Base-by-base conservation (phyloP, 352 stramenopile genomes). In the Saprolegnia parasitica region DNA sequence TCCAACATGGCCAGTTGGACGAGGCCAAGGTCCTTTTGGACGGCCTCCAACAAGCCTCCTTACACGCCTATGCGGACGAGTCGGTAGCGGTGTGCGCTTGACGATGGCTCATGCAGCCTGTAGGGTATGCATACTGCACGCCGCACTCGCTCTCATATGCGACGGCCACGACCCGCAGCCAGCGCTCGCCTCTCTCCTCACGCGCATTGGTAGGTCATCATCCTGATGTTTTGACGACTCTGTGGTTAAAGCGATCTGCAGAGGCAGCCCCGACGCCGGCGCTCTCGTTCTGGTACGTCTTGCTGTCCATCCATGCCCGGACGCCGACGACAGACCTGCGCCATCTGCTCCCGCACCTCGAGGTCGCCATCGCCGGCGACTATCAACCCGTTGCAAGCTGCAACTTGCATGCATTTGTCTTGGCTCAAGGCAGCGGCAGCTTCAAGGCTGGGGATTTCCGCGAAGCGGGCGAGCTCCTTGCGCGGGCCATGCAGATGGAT, bases 401-500 rank as follows among this genome's bases (percentile, higher is more conserved):
- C 18, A 87, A 78, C 16, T 72, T 94, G 23, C 74, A 84, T 6
- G 78, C 84, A 18, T 65, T 86, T 52, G 6, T 81, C 2, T 73
- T 60, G 9, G 15, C 23, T 8, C 63, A 63, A 50, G 20, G 26
- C 54, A 4, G 18, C 18, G 37, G 20, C 23, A n/a, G 76, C 26
- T 15, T 90, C 5, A 67, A 81, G 39, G 47, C 20, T 9, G 52
- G 47, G 4, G 80, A 91, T 56, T 68, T 74, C 9, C 66, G 81
- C 40, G 74, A 78, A 20, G 81, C 83, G 0, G 72, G 77, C 0
- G 67, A 77, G 39, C 67, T 79, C 13, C 71, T 94, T 57, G 76
- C 88, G 62, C 77, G 81, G 5, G 71, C 76, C n/a, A 60, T 94
- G 39, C 78, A 83, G 45, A 74, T 93, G 21, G 78, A 91, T 15